Percentiles rank a stretch among this genome's conserved stretches.
These are phyloP conservation scores for Colletotrichum tropicicola DNA, from an alignment of 2,329 filamentous ascomycete genomes.

Conservation along the genomic window DNA sequence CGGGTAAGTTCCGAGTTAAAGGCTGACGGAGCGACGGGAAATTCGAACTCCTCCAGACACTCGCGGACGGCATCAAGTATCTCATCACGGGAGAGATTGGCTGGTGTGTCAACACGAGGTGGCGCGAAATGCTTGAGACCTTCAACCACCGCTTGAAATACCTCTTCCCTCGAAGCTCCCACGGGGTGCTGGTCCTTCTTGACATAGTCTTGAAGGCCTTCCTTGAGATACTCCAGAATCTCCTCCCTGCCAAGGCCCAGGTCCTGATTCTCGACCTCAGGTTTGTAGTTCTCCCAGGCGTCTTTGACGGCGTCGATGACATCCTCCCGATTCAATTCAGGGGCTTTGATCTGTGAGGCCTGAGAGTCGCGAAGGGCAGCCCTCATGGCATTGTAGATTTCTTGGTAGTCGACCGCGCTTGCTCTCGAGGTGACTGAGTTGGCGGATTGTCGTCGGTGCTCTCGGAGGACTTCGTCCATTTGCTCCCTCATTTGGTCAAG, in stretches of 20 bases:
- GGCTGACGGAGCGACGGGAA: slow-evolving; percentile 69
- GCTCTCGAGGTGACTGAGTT: slow-evolving; percentile 70
- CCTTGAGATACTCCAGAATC: slow-evolving; percentile 84
- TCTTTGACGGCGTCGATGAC: slow-evolving; percentile 88
- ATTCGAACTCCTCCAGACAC: slow-evolving; percentile 86
- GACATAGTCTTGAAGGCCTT: slow-evolving; percentile 83
- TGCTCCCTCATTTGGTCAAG: slow-evolving; percentile 85
- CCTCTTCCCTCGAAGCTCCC: slow-evolving; percentile 81
- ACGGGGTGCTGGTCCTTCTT: slow-evolving; percentile 60
- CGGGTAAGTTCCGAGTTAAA: slow-evolving; percentile 63
- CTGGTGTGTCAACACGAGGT: slow-evolving; percentile 75
- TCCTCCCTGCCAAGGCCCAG: slow-evolving; percentile 92
- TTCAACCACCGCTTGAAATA: slow-evolving; percentile 86
- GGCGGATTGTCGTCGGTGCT: slow-evolving; percentile 76
- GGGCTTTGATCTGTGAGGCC: slow-evolving; percentile 53
- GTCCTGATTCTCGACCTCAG: slow-evolving; percentile 89
- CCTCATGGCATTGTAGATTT: slow-evolving; percentile 86
- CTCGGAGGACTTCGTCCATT: slow-evolving; percentile 80
- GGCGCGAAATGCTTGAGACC: slow-evolving; percentile 84
- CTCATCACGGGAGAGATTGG: slow-evolving; percentile 80
- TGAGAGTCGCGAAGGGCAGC: slow-evolving; percentile 75
- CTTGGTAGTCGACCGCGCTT: slow-evolving; percentile 76
- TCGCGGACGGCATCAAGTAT: slow-evolving; percentile 85
- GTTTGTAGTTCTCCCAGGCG: slow-evolving; percentile 94
- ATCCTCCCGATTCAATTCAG: slow-evolving; percentile 77